Evolutionary conservation across 192 early-diverging fungal genomes (phyloP).

Genomic region (Backusella morwellensis): DNA sequence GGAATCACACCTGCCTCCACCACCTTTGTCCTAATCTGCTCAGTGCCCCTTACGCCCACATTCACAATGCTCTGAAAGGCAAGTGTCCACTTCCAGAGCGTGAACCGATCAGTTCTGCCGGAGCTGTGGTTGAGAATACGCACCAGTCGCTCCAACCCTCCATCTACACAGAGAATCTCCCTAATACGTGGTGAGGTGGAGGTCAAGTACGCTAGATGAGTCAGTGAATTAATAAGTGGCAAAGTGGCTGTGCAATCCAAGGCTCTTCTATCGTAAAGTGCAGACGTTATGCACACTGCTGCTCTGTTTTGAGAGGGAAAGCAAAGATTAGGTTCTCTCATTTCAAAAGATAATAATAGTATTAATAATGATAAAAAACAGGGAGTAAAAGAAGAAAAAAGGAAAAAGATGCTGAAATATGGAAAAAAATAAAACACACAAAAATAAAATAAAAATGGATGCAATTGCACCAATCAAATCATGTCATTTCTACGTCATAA

Average conservation of each 20-base stretch:
- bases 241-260: conserved; percentile 85
- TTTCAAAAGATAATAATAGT: conserved; percentile 27
- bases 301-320: conserved; percentile 80
- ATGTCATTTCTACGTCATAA: neutral
- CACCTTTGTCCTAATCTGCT: conserved; percentile 76
- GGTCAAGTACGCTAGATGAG: conserved; percentile 85
- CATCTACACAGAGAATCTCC: conserved; percentile 79
- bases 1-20: conserved; percentile 85
- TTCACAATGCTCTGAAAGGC: conserved; percentile 86
- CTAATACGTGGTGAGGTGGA: conserved; percentile 78
- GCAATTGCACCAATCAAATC: neutral
- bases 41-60: conserved; percentile 81
- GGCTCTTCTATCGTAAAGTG: conserved; percentile 91
- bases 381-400: conserved; percentile 5
- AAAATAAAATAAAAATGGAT: conserved; percentile 2
- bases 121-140: conserved; percentile 61
- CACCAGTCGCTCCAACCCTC: conserved; percentile 85
- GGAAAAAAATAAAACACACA: conserved; percentile 21
- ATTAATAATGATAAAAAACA: neutral
- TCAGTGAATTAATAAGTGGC: conserved; percentile 88
- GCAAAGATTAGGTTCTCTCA: conserved; percentile 83
- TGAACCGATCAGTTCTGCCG: conserved; percentile 52
- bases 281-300: conserved; percentile 74
- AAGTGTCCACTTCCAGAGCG: conserved; percentile 78
- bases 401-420: neutral